These are phyloP conservation scores for Boletus vinaceobasis DNA, from an alignment of 768 basidiomycete species.

Conservation along the genomic window DNA sequence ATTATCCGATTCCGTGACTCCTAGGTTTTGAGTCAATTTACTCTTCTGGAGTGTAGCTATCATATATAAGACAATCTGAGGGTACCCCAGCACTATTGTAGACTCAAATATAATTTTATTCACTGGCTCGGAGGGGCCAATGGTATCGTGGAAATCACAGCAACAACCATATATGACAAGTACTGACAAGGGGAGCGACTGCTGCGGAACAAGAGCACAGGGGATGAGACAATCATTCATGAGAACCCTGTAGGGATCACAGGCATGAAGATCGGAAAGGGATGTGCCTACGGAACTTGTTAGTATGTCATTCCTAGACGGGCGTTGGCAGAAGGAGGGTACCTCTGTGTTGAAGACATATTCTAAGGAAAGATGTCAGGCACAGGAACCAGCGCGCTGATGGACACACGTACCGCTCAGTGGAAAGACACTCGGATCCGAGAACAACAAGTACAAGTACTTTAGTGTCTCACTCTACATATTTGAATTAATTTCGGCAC, in stretches of 20 bases:
- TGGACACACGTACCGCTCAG: conserved; percentile 56
- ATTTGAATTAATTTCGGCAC: background rate
- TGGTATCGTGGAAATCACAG: background rate
- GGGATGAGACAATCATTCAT: conserved; percentile 20
- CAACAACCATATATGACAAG: background rate
- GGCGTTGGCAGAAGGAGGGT: conserved; percentile 10
- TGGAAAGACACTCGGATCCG: conserved; percentile 67
- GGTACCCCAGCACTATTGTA: background rate
- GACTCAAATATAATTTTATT: background rate
- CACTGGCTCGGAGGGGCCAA: background rate
- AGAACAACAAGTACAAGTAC: conserved; percentile 86
- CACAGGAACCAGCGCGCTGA: background rate
- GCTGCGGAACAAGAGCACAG: background rate
- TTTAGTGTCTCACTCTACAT: conserved; percentile 83
- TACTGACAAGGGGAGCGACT: background rate
- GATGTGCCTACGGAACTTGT: conserved; percentile 50
- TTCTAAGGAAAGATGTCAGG: conserved; percentile 40
- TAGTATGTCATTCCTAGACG: background rate
- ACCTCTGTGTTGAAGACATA: conserved; percentile 95
- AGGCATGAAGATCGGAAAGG: conserved; percentile 66
- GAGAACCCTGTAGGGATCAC: conserved; percentile 46
- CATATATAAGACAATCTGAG: too few relatives aligned
- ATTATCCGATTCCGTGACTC: too few relatives aligned
- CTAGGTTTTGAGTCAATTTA: too few relatives aligned
- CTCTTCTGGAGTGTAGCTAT: too few relatives aligned